A percentile compares a stretch with the other conserved stretches of the same genome.
Conservation (phyloP, 176 grass and related monocot species). For the Aegilops tauschii region DNA sequence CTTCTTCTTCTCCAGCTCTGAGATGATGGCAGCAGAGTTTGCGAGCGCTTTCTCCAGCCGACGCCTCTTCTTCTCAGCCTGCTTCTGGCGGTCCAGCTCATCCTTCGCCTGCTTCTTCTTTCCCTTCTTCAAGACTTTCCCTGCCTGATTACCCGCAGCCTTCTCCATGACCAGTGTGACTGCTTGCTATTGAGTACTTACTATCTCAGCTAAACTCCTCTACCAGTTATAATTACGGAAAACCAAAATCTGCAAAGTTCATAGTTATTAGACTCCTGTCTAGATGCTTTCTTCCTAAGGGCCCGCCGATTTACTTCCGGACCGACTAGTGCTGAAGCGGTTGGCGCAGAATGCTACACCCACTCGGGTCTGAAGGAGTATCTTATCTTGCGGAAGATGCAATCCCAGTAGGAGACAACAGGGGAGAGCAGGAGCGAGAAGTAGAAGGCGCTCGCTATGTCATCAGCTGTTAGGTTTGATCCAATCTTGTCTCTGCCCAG, state of each 20-base stretch:
- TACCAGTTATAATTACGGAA: slow-evolving; percentile 25
- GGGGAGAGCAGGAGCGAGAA: slow-evolving; percentile 70
- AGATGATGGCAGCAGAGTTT: slow-evolving; percentile 83
- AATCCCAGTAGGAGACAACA: slow-evolving; percentile 82
- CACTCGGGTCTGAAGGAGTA: slow-evolving; percentile 97
- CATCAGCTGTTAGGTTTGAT: slow-evolving; percentile 49
- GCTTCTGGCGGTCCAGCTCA: slow-evolving; percentile 73
- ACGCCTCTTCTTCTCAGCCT: slow-evolving; percentile 76
- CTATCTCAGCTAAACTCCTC: slow-evolving; percentile 38
- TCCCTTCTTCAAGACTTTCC: slow-evolving; percentile 62
- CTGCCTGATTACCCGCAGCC: slow-evolving; percentile 33
- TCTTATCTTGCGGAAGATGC: slow-evolving; percentile 94
- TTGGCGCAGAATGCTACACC: slow-evolving; percentile 51
- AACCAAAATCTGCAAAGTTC: slow-evolving; percentile 37
- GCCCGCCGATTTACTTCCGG: background rate
- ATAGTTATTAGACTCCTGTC: slow-evolving; percentile 22
- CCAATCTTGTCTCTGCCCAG: slow-evolving; percentile 26
- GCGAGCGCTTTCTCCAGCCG: slow-evolving; percentile 84
- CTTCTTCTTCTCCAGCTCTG: slow-evolving; percentile 91
- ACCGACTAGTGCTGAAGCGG: slow-evolving; percentile 19
- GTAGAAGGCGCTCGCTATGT: slow-evolving; percentile 52
- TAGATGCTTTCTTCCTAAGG: slow-evolving; percentile 23
- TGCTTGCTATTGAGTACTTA: slow-evolving; percentile 13
- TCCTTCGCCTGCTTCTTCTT: slow-evolving; percentile 84
- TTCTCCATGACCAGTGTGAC: slow-evolving; percentile 67